A percentile compares a stretch with the other conserved stretches of the same genome.
phyloP scores from a whole-genome alignment of 225 moss, liverwort and hornwort species.

The Bryoerythrophyllum caledonicum region DNA sequence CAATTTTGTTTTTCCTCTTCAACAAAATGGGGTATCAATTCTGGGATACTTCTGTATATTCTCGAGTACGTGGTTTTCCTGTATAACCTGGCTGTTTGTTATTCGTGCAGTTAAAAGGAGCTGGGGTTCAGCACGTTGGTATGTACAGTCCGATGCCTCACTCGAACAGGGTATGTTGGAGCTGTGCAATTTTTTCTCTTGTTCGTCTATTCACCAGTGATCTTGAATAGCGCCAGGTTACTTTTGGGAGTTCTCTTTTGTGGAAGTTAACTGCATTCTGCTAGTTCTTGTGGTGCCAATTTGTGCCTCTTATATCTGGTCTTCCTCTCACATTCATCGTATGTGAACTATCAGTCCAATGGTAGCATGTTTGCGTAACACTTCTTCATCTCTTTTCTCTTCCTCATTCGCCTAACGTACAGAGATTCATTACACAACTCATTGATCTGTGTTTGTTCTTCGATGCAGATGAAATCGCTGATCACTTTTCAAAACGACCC shows the following conservation, averaged over 20 bases:
- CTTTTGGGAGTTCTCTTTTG: background rate
- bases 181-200: background rate
- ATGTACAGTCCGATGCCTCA: slow-evolving; percentile 95
- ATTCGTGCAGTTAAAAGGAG: slow-evolving; percentile 64
- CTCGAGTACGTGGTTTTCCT: slow-evolving; percentile 6
- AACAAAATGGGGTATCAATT: background rate
- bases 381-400: slow-evolving; percentile 4
- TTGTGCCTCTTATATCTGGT: background rate
- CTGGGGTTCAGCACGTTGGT: slow-evolving; percentile 79
- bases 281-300: slow-evolving; percentile 17
- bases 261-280: background rate
- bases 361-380: background rate
- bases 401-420: background rate
- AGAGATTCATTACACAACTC: slow-evolving; percentile 4
- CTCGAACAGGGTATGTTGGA: slow-evolving; percentile 63
- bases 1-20: background rate
- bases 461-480: slow-evolving; percentile 83
- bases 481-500: slow-evolving; percentile 69
- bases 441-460: slow-evolving; percentile 13
- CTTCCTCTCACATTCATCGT: slow-evolving; percentile 11
- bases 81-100: slow-evolving; percentile 3
- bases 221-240: background rate
- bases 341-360: slow-evolving; percentile 13
- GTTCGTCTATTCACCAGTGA: slow-evolving; percentile 5
- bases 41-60: background rate